A percentile compares a stretch with the other conserved stretches of the same genome.
These are phyloP conservation scores for Nectriaceae sp. DNA, from an alignment of 2,329 filamentous ascomycete genomes.

Conservation along the genomic window DNA sequence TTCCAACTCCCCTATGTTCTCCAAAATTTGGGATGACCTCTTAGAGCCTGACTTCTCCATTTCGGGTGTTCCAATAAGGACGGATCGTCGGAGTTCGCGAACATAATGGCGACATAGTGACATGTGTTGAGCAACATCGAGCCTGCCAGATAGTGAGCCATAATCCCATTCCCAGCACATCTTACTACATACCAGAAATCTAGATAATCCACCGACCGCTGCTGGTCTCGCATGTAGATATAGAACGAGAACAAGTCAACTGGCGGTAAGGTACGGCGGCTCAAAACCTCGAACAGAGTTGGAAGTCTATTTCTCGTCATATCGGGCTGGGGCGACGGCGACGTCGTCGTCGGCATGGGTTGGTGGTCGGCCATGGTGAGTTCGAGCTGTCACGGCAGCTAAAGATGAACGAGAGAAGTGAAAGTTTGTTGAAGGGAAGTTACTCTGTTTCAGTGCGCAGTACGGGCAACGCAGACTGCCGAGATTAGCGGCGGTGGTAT, in stretches of 20 bases:
- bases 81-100: constrained; percentile 87
- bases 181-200: constrained; percentile 81
- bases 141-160: constrained; percentile 57
- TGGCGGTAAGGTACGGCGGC: constrained; percentile 88
- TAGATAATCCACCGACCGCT: constrained; percentile 94
- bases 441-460: constrained; percentile 14
- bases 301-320: constrained; percentile 79
- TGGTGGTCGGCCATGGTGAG: constrained; percentile 28
- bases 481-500: constrained; percentile 12
- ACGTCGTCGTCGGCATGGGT: constrained; percentile 31
- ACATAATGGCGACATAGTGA: constrained; percentile 97
- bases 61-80: constrained; percentile 91
- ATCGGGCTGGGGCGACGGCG: constrained; percentile 59
- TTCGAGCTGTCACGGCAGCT: constrained; percentile 2
- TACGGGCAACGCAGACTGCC: constrained; percentile 15
- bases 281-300: constrained; percentile 93
- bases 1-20: constrained; percentile 68
- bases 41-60: constrained; percentile 80
- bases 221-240: constrained; percentile 99
- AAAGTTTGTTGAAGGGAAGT: not conserved
- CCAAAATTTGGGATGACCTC: constrained; percentile 79
- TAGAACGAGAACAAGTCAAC: constrained; percentile 99
- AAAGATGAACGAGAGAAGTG: constrained; percentile 19
- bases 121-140: constrained; percentile 99
- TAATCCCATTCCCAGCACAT: not conserved